phyloP scores from a whole-genome alignment of 768 basidiomycete genomes.

The Cyclocybe cylindracea region DNA sequence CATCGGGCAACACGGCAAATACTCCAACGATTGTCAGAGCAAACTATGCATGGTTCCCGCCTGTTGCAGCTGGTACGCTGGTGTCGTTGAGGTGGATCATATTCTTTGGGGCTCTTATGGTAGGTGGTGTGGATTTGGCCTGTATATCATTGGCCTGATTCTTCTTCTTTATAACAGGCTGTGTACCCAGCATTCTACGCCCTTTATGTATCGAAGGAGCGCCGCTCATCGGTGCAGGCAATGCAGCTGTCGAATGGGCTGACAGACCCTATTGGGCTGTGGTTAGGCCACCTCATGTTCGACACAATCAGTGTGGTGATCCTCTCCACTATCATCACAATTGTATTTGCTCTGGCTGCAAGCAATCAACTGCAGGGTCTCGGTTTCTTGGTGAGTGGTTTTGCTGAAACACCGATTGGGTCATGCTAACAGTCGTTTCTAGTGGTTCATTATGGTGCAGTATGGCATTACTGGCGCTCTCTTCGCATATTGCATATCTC shows the following conservation, averaged over 20 bases:
- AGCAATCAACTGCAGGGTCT: constrained; percentile 65
- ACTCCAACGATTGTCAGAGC: constrained; percentile 57
- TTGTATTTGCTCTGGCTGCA: constrained; percentile 57
- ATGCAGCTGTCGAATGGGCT: constrained; percentile 84
- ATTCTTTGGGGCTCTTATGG: constrained; percentile 77
- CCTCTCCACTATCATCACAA: constrained; percentile 62
- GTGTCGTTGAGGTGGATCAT: constrained; percentile 71
- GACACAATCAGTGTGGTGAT: constrained; percentile 63
- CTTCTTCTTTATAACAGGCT: constrained; percentile 39
- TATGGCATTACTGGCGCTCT: constrained; percentile 71
- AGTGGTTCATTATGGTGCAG: constrained; percentile 74
- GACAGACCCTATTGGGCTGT: constrained; percentile 66
- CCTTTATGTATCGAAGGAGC: constrained; percentile 74
- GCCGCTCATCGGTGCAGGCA: constrained; percentile 71
- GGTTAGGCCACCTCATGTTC: constrained; percentile 80
- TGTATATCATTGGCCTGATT: neutral
- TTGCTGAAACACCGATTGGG: neutral
- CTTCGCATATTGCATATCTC: constrained; percentile 67
- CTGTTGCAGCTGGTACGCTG: constrained; percentile 54
- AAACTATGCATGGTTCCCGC: constrained; percentile 59
- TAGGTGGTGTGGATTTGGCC: constrained; percentile 25
- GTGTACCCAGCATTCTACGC: constrained; percentile 84
- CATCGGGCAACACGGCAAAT: constrained; percentile 36
- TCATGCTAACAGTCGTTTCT: constrained; percentile 3
- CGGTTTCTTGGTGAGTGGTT: constrained; percentile 52